A percentile compares a stretch with the other conserved stretches of the same genome.
phyloP scores from a whole-genome alignment of 441 rosid genomes.

The Bocquillonia castaneifolia region DNA sequence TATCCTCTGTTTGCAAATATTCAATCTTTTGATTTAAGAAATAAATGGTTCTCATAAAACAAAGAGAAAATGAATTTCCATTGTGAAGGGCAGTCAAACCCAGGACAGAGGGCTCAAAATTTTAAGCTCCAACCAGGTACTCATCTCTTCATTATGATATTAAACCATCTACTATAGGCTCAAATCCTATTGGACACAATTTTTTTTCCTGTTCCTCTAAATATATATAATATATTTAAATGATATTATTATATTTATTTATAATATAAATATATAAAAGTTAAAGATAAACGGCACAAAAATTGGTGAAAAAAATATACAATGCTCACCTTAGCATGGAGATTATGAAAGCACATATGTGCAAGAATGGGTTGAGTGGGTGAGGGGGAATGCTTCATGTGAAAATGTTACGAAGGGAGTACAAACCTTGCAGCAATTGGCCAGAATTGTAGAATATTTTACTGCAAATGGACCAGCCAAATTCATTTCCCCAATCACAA shows the following conservation, averaged over 20 bases:
- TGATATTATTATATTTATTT: too few relatives aligned
- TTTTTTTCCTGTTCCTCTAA: too few relatives aligned
- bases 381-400: background rate
- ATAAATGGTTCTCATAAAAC: background rate
- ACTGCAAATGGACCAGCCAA: conserved; percentile 89
- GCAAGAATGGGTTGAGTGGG: background rate
- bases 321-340: background rate
- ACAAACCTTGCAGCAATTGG: conserved; percentile 84
- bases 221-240: too few relatives aligned
- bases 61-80: background rate
- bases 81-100: background rate
- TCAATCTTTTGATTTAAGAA: background rate
- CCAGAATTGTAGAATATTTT: conserved; percentile 56
- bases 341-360: background rate
- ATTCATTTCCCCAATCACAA: conserved; percentile 64
- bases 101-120: conserved; percentile 5
- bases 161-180: background rate
- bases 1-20: background rate
- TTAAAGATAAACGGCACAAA: too few relatives aligned
- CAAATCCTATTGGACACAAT: too few relatives aligned
- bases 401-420: conserved; percentile 21
- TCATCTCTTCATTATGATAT: background rate
- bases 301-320: background rate
- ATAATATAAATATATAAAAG: too few relatives aligned
- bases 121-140: conserved; percentile 2